Conservation (phyloP, 2,329 filamentous ascomycete genomes). For the Alternaria ventricosa region DNA sequence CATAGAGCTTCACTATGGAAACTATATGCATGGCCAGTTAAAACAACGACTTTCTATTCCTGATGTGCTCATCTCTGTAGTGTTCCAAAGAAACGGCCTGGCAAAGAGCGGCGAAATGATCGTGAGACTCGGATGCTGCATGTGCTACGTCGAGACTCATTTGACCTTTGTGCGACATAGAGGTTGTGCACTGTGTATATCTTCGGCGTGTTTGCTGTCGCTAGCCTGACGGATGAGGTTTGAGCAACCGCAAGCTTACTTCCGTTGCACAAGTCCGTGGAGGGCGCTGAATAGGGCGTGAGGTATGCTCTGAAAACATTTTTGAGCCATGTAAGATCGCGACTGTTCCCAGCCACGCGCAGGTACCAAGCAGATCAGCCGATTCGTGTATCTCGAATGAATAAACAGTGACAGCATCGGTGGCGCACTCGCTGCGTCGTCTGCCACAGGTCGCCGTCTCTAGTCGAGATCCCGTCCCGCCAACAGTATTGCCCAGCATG, state of each 20-base stretch:
- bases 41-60: neutral
- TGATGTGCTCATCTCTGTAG: neutral
- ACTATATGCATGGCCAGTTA: neutral
- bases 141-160: neutral
- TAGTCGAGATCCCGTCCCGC: neutral
- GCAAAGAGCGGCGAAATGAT: neutral
- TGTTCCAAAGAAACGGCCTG: neutral
- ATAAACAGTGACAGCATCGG: neutral
- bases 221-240: neutral
- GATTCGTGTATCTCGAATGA: neutral
- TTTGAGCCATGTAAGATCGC: neutral
- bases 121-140: neutral
- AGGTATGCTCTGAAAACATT: neutral
- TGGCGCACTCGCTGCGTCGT: neutral
- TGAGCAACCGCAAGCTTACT: neutral
- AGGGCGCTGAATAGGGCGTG: neutral
- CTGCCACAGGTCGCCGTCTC: neutral
- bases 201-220: neutral
- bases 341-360: neutral
- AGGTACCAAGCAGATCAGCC: neutral
- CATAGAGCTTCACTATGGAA: neutral
- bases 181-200: neutral
- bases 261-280: neutral
- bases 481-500: conserved; percentile 11
- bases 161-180: neutral